phyloP scores from a whole-genome alignment of 345 rosid genomes.

The Citrus cavaleriei region DNA sequence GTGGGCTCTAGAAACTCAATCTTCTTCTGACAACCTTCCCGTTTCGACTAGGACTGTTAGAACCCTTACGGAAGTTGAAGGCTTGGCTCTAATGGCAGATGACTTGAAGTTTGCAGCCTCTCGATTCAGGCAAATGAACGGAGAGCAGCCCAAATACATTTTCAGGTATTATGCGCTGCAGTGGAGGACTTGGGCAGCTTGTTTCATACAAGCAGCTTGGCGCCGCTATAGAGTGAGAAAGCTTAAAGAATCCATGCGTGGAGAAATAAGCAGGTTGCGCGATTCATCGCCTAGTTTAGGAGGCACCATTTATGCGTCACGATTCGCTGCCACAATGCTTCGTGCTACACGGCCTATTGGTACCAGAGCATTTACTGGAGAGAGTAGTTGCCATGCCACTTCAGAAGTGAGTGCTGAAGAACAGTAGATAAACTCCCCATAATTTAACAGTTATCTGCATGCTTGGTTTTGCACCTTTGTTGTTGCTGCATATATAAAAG shows the following conservation, averaged over 20 bases:
- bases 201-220: conserved; percentile 89
- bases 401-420: conserved; percentile 36
- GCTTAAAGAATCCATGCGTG: conserved; percentile 54
- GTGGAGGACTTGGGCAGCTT: conserved; percentile 95
- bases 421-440: too few species aligned
- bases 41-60: conserved; percentile 80
- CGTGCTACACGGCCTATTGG: conserved; percentile 47
- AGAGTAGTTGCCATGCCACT: conserved; percentile 62
- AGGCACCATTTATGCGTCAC: conserved; percentile 83
- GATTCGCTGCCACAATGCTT: conserved; percentile 81
- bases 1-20: conserved; percentile 87
- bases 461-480: too few species aligned
- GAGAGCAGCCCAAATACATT: conserved; percentile 74
- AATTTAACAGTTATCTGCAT: too few species aligned
- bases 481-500: too few species aligned
- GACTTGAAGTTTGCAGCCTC: conserved; percentile 79
- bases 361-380: conserved; percentile 34
- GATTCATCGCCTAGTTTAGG: conserved; percentile 68
- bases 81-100: conserved; percentile 69
- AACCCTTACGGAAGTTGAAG: conserved; percentile 77
- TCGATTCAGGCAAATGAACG: conserved; percentile 74
- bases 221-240: conserved; percentile 64
- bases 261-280: conserved; percentile 58
- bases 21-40: conserved; percentile 66
- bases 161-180: conserved; percentile 77